These are phyloP conservation scores for Boletus sp. DNA, from an alignment of 768 basidiomycete genomes.

Conservation along the genomic window DNA sequence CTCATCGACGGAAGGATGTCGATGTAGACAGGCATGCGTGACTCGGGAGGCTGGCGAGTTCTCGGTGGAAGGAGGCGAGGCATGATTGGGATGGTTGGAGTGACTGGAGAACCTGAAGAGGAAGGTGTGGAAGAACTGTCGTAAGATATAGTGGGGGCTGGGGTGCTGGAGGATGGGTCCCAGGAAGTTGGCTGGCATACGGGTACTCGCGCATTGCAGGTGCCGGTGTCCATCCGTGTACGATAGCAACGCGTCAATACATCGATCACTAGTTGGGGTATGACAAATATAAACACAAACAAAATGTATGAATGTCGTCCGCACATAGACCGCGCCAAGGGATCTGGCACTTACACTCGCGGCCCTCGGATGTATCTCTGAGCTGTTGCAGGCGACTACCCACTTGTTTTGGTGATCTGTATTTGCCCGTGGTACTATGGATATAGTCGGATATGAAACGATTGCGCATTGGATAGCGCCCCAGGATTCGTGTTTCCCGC, in stretches of 20 bases:
- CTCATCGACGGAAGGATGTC: slow-evolving; percentile 28
- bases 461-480: slow-evolving; percentile 76
- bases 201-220: slow-evolving; percentile 17
- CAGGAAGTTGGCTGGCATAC: slow-evolving; percentile 12
- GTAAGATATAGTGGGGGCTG: slow-evolving; percentile 28
- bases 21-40: slow-evolving; percentile 32
- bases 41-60: slow-evolving; percentile 19
- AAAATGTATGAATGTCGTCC: slow-evolving; percentile 25
- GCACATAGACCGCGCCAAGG: slow-evolving; percentile 24
- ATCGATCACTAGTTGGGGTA: slow-evolving; percentile 29
- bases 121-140: slow-evolving; percentile 20
- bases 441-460: slow-evolving; percentile 80
- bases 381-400: slow-evolving; percentile 79
- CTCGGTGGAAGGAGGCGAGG: slow-evolving; percentile 20
- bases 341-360: slow-evolving; percentile 51
- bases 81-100: slow-evolving; percentile 19
- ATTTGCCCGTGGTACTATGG: slow-evolving; percentile 61
- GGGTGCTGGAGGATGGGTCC: slow-evolving; percentile 14
- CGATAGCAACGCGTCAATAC: slow-evolving; percentile 33
- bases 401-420: slow-evolving; percentile 74
- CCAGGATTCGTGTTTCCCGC: slow-evolving; percentile 66
- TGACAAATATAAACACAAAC: slow-evolving; percentile 32
- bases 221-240: slow-evolving; percentile 23
- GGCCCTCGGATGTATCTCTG: slow-evolving; percentile 69
- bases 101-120: slow-evolving; percentile 14